A percentile compares a stretch with the other conserved stretches of the same genome.
Conservation (phyloP, 1,284 basidiomycete species). For the Volvariella volvacea region DNA sequence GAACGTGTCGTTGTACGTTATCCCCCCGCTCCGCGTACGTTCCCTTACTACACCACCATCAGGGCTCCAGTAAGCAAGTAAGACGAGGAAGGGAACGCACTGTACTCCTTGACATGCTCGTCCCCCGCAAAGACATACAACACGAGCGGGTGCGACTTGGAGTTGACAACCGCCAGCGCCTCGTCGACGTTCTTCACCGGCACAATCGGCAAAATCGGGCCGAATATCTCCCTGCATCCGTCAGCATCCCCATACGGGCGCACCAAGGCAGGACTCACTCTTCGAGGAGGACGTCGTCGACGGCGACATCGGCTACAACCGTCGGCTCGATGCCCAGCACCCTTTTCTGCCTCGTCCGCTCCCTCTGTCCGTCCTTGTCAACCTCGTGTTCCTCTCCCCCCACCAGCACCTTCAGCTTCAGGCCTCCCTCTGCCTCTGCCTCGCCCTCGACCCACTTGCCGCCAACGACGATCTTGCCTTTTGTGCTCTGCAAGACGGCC, state of each 20-base stretch:
- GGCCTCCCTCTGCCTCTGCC: too few species aligned
- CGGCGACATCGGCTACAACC: slow-evolving; percentile 52
- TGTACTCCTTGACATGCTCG: slow-evolving; percentile 46
- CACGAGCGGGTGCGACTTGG: slow-evolving; percentile 64
- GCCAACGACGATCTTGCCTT: slow-evolving; percentile 67
- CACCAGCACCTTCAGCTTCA: too few species aligned
- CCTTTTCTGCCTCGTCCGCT: neutral
- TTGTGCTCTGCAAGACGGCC: slow-evolving; percentile 53
- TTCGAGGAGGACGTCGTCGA: slow-evolving; percentile 64
- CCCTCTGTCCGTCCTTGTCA: too few species aligned
- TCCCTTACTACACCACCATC: slow-evolving; percentile 36
- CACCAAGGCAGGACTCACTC: slow-evolving; percentile 40
- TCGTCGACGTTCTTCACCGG: slow-evolving; percentile 64
- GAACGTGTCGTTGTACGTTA: slow-evolving; percentile 48
- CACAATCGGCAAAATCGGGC: slow-evolving; percentile 72
- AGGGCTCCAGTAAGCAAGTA: neutral
- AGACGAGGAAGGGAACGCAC: slow-evolving; percentile 21
- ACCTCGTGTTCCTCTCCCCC: slow-evolving; percentile 44
- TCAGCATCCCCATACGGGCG: too few species aligned
- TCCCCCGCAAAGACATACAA: slow-evolving; percentile 70
- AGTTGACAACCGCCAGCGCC: slow-evolving; percentile 65
- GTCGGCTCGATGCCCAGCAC: slow-evolving; percentile 51
- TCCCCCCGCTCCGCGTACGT: slow-evolving; percentile 52
- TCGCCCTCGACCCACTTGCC: slow-evolving; percentile 36
- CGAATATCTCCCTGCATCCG: slow-evolving; percentile 57